Conservation (phyloP, 2,329 filamentous ascomycete species). For the Piedraia hortae region DNA sequence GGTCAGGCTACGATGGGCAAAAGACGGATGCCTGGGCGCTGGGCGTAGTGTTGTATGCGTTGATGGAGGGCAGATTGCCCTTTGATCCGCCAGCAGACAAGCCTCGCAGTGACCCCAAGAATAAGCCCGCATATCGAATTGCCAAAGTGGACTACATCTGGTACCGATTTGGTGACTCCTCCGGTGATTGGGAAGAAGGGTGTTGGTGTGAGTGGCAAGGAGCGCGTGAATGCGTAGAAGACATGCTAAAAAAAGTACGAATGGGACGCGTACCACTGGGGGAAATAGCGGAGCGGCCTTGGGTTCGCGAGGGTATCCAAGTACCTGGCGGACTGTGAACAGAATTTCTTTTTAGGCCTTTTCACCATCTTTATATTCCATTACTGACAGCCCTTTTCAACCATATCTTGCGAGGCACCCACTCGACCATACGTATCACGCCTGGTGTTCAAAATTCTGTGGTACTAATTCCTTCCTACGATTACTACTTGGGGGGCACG, state of each 20-base stretch:
- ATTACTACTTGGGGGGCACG: no score
- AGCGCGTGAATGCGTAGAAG: conserved; percentile 59
- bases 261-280: conserved; percentile 45
- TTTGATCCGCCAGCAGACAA: conserved; percentile 74
- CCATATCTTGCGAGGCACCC: no score
- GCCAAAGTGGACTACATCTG: conserved; percentile 88
- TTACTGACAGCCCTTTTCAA: no score
- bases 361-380: no score
- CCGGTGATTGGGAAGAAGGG: conserved; percentile 59
- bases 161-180: conserved; percentile 58
- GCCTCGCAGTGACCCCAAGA: conserved; percentile 34
- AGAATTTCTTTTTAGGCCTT: no score
- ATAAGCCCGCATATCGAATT: conserved; percentile 60
- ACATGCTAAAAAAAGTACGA: conserved; percentile 53
- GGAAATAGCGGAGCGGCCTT: conserved; percentile 42
- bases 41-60: conserved; percentile 73
- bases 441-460: no score
- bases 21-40: conserved; percentile 86
- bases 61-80: conserved; percentile 75
- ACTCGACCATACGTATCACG: no score
- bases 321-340: conserved; percentile 17
- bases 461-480: no score
- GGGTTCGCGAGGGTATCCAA: conserved; percentile 48
- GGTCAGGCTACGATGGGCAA: conserved; percentile 78
- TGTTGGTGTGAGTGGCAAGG: conserved; percentile 40